Percentiles rank a stretch among this genome's conserved stretches.
Conservation (phyloP, 768 basidiomycete genomes). For the Boletales sp. region DNA sequence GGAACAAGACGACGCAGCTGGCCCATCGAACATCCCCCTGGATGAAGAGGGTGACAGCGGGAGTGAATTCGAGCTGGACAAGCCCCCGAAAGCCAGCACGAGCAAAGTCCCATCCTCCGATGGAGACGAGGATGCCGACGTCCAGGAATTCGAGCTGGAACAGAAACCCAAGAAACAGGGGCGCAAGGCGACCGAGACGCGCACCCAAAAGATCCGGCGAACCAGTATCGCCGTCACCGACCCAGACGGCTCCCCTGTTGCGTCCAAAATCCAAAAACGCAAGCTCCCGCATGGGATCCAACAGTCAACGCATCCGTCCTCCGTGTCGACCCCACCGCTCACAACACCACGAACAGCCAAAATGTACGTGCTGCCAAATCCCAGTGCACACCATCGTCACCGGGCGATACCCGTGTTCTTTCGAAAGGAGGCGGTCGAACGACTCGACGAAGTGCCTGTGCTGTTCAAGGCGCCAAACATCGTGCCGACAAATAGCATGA, state of each 20-base stretch:
- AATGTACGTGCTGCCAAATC: slow-evolving; percentile 58
- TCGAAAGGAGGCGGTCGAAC: slow-evolving; percentile 50
- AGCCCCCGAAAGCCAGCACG: slow-evolving; percentile 25
- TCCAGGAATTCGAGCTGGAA: slow-evolving; percentile 17
- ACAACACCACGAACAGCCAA: slow-evolving; percentile 26
- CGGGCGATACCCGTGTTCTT: slow-evolving; percentile 60
- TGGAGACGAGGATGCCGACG: slow-evolving; percentile 28
- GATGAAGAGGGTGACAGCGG: slow-evolving; percentile 36
- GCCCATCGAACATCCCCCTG: slow-evolving; percentile 32
- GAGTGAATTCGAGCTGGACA: slow-evolving; percentile 54
- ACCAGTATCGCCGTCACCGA: background rate
- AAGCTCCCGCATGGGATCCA: slow-evolving; percentile 19
- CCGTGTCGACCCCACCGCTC: slow-evolving; percentile 5
- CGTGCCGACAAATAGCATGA: slow-evolving; percentile 55
- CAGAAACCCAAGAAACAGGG: slow-evolving; percentile 9
- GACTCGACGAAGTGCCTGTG: slow-evolving; percentile 48
- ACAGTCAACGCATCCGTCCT: slow-evolving; percentile 2
- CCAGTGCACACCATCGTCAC: slow-evolving; percentile 71
- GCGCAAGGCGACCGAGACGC: slow-evolving; percentile 1
- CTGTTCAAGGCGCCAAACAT: slow-evolving; percentile 45
- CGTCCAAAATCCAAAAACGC: slow-evolving; percentile 15
- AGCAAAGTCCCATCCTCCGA: slow-evolving; percentile 32
- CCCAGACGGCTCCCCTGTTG: background rate
- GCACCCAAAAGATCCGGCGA: background rate
- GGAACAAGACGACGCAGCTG: slow-evolving; percentile 33